A percentile compares a stretch with the other conserved stretches of the same genome.
Conservation (phyloP, 2,329 filamentous ascomycete genomes). For the Paecilomyces variotii region DNA sequence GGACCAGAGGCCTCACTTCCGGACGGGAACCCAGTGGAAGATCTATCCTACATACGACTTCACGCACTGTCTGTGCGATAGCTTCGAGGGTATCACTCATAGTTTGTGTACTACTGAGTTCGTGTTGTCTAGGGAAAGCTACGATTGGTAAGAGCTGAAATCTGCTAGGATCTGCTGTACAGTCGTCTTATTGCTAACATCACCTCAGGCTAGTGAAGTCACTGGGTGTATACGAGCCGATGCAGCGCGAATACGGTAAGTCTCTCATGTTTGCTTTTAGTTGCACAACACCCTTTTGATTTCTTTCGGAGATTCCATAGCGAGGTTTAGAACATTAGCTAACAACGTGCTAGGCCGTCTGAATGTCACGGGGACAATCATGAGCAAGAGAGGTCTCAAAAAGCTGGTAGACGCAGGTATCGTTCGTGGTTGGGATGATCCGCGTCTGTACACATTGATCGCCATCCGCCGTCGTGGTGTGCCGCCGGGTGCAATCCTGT, state of each 20-base stretch:
- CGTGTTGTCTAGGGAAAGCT: conserved; percentile 72
- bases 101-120: conserved; percentile 93
- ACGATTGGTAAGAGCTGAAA: conserved; percentile 78
- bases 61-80: conserved; percentile 83
- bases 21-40: conserved; percentile 75
- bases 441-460: conserved; percentile 79
- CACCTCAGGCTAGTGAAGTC: background rate
- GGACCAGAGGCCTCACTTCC: conserved; percentile 36
- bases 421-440: conserved; percentile 86
- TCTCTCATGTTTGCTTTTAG: background rate
- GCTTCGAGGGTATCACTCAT: conserved; percentile 85
- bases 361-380: conserved; percentile 74
- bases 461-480: conserved; percentile 76
- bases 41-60: conserved; percentile 97
- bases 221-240: conserved; percentile 75
- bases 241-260: conserved; percentile 73
- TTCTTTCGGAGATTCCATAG: background rate
- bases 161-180: background rate
- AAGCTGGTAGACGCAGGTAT: conserved; percentile 69
- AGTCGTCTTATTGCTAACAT: background rate
- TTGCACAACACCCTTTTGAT: background rate
- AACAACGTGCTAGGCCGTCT: conserved; percentile 51
- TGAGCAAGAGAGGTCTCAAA: conserved; percentile 78
- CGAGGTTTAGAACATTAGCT: conserved; percentile 1
- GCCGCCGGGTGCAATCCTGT: conserved; percentile 78